phyloP scores from a whole-genome alignment of 2,329 filamentous ascomycete species.

The Cordyceps farinosa region DNA sequence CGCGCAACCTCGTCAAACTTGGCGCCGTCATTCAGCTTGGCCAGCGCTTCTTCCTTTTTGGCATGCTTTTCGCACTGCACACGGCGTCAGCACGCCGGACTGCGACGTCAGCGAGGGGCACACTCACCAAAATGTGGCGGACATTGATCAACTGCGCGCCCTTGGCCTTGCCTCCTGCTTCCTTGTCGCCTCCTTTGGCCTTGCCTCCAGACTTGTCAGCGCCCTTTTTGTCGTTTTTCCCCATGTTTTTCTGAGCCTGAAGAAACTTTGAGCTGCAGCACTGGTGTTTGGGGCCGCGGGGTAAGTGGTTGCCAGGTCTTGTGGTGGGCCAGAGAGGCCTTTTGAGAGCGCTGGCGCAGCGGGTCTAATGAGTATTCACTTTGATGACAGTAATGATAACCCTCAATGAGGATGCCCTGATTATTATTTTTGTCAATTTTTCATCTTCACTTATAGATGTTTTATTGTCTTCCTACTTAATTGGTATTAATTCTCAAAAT shows the following conservation, averaged over 20 bases:
- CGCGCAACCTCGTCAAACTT: constrained; percentile 74
- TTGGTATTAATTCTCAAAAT: too few relatives aligned
- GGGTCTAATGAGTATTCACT: background rate
- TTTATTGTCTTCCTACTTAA: too few relatives aligned
- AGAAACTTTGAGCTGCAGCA: constrained; percentile 1
- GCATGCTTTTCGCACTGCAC: constrained; percentile 66
- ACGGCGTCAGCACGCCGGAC: background rate
- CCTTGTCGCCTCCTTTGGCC: constrained; percentile 29
- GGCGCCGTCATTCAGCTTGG: constrained; percentile 61
- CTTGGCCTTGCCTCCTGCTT: constrained; percentile 39
- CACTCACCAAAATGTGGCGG: constrained; percentile 62
- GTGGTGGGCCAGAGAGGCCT: background rate
- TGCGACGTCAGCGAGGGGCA: background rate
- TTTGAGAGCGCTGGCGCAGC: background rate
- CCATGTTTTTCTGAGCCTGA: constrained; percentile 30
- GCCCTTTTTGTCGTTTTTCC: constrained; percentile 41
- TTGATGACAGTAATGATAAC: background rate
- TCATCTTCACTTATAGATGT: too few relatives aligned
- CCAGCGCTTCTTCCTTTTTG: constrained; percentile 74
- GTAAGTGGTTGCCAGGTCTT: background rate
- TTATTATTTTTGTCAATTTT: background rate
- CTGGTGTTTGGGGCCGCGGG: constrained; percentile 13
- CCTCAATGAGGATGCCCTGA: background rate
- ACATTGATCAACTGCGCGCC: constrained; percentile 68
- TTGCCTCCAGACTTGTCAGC: constrained; percentile 35